Conservation (phyloP, 495 filamentous ascomycete species). For the Aspergillus leporis region DNA sequence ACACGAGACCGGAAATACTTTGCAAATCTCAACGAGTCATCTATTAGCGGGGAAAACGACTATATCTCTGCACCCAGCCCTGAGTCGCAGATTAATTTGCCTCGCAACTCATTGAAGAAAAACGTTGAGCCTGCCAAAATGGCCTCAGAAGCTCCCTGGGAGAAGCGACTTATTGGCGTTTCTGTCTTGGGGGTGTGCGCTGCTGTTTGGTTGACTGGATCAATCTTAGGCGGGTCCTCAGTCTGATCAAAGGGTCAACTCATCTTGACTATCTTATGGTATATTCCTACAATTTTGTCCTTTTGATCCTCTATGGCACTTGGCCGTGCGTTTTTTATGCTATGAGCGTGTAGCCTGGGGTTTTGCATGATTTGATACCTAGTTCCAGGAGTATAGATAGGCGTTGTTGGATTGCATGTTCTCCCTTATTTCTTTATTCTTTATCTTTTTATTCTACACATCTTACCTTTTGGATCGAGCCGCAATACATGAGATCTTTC, state of each 20-base stretch:
- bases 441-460: not conserved
- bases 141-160: constrained; percentile 65
- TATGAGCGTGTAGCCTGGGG: not conserved
- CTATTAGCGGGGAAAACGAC: constrained; percentile 26
- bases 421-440: not conserved
- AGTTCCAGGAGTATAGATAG: not conserved
- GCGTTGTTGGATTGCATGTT: constrained; percentile 1
- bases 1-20: constrained; percentile 37
- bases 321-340: not conserved
- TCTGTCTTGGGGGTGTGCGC: constrained; percentile 66
- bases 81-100: constrained; percentile 20
- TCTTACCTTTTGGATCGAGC: constrained; percentile 5
- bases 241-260: constrained; percentile 16
- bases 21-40: constrained; percentile 34
- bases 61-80: not conserved
- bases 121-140: constrained; percentile 60
- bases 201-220: constrained; percentile 66
- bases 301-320: not conserved
- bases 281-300: not conserved
- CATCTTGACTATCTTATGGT: not conserved
- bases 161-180: constrained; percentile 66
- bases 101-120: constrained; percentile 30
- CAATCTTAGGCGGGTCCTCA: constrained; percentile 37
- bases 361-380: constrained; percentile 5
- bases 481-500: too few relatives aligned